Base-by-base conservation (phyloP, 208 protist genomes). In the Trypanosomatidae sp. region DNA sequence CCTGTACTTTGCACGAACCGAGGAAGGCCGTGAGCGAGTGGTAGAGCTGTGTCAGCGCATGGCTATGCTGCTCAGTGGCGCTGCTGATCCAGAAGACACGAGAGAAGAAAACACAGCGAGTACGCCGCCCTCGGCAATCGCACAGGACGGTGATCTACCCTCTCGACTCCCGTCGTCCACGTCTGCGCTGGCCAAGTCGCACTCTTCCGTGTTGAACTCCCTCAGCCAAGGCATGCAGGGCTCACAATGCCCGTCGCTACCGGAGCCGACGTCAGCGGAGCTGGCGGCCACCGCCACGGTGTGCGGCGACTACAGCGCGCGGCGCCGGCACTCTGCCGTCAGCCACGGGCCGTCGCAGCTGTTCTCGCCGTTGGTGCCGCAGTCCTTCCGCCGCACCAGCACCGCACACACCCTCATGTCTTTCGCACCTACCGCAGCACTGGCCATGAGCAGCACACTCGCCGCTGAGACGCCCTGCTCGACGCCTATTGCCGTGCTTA, bases 311-410 rank as follows among this genome's bases (percentile, higher is more conserved):
- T 19, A 65, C 64, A 65, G 58, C 47, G 30, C 2, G 2, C 65
- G 33, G 13, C 64, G 46, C 43, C 50, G 56, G 12, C 69, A 69
- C 46, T 73, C 65, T 7, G 22, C 62, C 2, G n/a, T 71, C 39
- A 86, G 81, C 49, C 60, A 50, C 65, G 81, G 72, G 15, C 73
- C 81, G 3, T 86, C 81, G 47, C 75, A 86, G 72, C 71, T 80
- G 30, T 86, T 77, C 66, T 52, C 64, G 44, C 82, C 82, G 44
- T 53, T 86, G 41, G 52, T 74, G 58, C 77, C 73, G 33, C 64
- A 55, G n/a, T 36, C 62, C 1, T 43, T 62, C 3, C 66, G 69
- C n/a, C 80, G 66, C 60, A 60, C 39, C 68, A 69, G 76, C 62
- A 62, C 65, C n/a, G 70, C 66, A 60, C 62, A 44, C 71, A 79